Evolutionary conservation across 2,329 filamentous ascomycete species (phyloP), one percentile per base, ranked within the genome.

Genomic region (Sarocladiaceae sp.): DNA sequence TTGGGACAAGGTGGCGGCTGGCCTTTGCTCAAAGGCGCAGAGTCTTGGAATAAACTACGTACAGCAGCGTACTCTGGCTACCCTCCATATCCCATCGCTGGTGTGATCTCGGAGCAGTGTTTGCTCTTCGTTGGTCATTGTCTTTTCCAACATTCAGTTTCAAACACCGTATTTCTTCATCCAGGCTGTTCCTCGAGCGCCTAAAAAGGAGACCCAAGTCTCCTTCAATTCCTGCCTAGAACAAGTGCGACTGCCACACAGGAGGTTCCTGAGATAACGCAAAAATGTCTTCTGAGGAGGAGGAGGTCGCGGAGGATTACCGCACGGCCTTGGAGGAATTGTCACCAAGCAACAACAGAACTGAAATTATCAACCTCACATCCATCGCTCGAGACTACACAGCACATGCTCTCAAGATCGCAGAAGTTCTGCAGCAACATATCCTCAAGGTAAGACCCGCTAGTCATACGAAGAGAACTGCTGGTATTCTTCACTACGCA

Each of bases 331-430:
- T 98, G 61, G 87, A 95, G 68, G 91, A 96, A 65, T 75, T 98
- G 58, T 87, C 85, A 53, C n/a, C n/a, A 9, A 78, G 83, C 61
- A 96, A 96, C 69, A 88, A 88, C 67, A 84, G 89, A 60, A 88
- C 88, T 66, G 91, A 97, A 68, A 98, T 98, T 65, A 91, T 86
- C 74, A 97, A 94, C 68, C 69, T 98, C 68, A 98, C 93, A 50
- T 82, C 95, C 63, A 97, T 98, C 67, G 93, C 93, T 48, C 88
- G 94, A 65, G 93, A 98, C 66, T 95, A 95, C 59, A 96, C 90
- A 53, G 89, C 95, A 66, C 86, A 96, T 71, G 93, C 93, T 27
- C 80, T 94, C 64, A 88, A 86, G 52, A 97, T 98, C 57, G 90
- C 93, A 15, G 82, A 88, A 58, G 88, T 88, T 40, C 70, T 98